A percentile compares a stretch with the other conserved stretches of the same genome.
phyloP scores from a whole-genome alignment of 345 rosid species.

The Eucalyptus tenuipes region DNA sequence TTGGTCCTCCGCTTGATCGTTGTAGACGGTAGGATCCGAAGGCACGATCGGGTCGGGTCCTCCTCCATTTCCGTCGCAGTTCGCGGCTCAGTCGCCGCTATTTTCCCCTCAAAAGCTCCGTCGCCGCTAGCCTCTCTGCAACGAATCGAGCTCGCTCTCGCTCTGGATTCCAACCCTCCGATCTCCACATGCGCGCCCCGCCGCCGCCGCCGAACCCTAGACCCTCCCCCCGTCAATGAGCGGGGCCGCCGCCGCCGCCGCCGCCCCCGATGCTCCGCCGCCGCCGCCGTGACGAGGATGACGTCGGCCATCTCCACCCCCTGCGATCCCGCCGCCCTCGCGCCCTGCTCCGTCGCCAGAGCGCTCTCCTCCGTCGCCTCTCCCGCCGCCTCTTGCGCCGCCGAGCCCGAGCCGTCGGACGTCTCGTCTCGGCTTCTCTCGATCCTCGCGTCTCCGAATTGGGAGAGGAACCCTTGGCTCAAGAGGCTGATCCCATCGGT shows the following conservation, averaged over 20 bases:
- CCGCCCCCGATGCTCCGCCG: background rate
- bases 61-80: background rate
- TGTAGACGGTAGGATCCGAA: background rate
- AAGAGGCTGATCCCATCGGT: conserved; percentile 19
- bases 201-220: background rate
- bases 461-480: conserved; percentile 41
- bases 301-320: background rate
- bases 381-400: background rate
- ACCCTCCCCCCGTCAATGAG: background rate
- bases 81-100: background rate
- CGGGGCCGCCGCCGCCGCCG: background rate
- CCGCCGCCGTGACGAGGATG: background rate
- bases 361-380: background rate
- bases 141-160: background rate
- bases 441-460: conserved; percentile 34
- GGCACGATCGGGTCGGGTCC: background rate
- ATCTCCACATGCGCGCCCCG: background rate
- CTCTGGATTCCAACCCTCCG: background rate
- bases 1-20: no score
- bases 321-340: background rate
- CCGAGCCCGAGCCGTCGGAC: background rate
- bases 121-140: background rate
- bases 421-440: conserved; percentile 26
- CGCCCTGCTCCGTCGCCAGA: background rate
- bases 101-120: background rate